Percentiles rank a stretch among this genome's conserved stretches.
phyloP scores from a whole-genome alignment of 2,329 filamentous ascomycete genomes.

The Periconia macrospinosa region DNA sequence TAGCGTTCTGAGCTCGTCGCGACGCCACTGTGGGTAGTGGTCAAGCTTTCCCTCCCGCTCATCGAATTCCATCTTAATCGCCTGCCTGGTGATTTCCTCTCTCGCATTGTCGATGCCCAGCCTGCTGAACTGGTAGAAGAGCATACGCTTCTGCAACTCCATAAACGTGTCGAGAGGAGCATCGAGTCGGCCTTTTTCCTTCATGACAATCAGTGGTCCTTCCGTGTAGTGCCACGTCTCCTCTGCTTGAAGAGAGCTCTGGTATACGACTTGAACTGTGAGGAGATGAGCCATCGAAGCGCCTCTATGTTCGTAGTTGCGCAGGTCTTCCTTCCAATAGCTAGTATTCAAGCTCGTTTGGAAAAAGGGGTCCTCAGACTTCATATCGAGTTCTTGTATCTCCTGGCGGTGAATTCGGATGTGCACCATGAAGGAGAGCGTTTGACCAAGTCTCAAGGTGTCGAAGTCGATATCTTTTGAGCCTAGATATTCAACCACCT shows the following conservation, averaged over 20 bases:
- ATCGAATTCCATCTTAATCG: slow-evolving; percentile 1
- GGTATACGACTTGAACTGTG: slow-evolving; percentile 27
- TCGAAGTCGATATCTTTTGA: slow-evolving; percentile 13
- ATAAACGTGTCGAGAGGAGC: slow-evolving; percentile 15
- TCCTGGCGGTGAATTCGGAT: slow-evolving; percentile 21
- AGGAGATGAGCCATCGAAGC: slow-evolving; percentile 27
- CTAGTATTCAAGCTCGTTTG: slow-evolving; percentile 23
- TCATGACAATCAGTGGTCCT: slow-evolving; percentile 20
- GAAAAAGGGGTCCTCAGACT: slow-evolving; percentile 23
- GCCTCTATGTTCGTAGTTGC: slow-evolving; percentile 14
- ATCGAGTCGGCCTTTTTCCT: slow-evolving; percentile 23
- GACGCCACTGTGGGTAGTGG: slow-evolving; percentile 1
- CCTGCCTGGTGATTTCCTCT: slow-evolving; percentile 10
- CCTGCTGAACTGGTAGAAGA: slow-evolving; percentile 20
- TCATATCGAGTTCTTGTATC: slow-evolving; percentile 15
- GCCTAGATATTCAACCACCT: slow-evolving; percentile 22
- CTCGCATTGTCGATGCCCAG: slow-evolving; percentile 9
- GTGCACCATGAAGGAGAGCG: slow-evolving; percentile 18
- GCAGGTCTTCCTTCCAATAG: slow-evolving; percentile 23
- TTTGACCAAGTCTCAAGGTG: slow-evolving; percentile 27
- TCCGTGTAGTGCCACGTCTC: slow-evolving; percentile 31
- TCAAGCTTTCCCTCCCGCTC: background rate
- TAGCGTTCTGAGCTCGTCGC: background rate
- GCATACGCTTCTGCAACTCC: slow-evolving; percentile 27
- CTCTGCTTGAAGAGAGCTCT: slow-evolving; percentile 18